phyloP scores from a whole-genome alignment of 495 filamentous ascomycete species.

The Durotheca rogersii region DNA sequence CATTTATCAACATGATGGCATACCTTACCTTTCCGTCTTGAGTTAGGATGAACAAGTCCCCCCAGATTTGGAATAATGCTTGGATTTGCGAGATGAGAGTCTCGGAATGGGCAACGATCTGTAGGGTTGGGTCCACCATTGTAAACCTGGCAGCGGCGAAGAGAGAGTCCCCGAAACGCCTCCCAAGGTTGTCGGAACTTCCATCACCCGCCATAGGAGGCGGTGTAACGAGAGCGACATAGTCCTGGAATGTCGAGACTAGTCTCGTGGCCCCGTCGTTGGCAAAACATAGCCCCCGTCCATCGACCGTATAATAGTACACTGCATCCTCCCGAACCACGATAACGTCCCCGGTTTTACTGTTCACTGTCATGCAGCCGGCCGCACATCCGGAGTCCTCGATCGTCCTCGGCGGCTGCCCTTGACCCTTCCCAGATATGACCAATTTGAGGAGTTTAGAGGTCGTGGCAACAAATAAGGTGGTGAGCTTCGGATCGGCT shows the following conservation, averaged over 20 bases:
- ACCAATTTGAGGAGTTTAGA: constrained; percentile 82
- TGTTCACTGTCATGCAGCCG: constrained; percentile 89
- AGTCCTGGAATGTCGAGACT: constrained; percentile 78
- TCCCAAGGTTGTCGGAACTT: constrained; percentile 54
- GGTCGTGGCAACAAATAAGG: constrained; percentile 89
- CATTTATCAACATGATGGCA: constrained; percentile 7
- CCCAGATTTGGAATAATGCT: constrained; percentile 83
- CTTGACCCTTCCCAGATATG: constrained; percentile 83
- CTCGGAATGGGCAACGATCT: constrained; percentile 89
- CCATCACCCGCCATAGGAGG: constrained; percentile 53
- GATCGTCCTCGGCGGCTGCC: constrained; percentile 81
- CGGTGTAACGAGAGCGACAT: constrained; percentile 85
- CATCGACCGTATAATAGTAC: constrained; percentile 85
- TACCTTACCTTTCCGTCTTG: constrained; percentile 80
- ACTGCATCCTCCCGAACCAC: constrained; percentile 92
- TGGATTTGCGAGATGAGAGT: constrained; percentile 75
- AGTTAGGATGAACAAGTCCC: constrained; percentile 81
- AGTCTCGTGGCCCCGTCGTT: constrained; percentile 89
- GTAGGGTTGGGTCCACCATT: constrained; percentile 83
- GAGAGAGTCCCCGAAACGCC: constrained; percentile 68
- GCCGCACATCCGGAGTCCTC: constrained; percentile 87
- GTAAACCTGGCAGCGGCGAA: constrained; percentile 85
- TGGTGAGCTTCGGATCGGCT: constrained; percentile 62
- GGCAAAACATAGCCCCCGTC: constrained; percentile 80
- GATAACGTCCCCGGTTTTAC: constrained; percentile 76